A percentile compares a stretch with the other conserved stretches of the same genome.
These are phyloP conservation scores for Arthrinium puccinioides DNA, from an alignment of 2,329 filamentous ascomycete species.

Conservation along the genomic window DNA sequence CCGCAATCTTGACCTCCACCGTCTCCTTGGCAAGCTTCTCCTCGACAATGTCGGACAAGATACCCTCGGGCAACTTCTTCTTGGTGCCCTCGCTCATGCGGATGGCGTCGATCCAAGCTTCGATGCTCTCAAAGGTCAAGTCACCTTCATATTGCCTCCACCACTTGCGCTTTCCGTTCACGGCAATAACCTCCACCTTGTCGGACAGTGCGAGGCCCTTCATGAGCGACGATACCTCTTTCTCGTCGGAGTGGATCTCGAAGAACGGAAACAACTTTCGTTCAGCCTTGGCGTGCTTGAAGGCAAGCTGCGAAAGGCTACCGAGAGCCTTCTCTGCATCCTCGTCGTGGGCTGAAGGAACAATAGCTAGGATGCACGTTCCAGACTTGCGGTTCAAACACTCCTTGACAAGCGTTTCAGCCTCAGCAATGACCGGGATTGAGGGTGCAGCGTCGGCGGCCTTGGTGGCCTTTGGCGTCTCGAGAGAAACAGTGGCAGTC, in stretches of 20 bases:
- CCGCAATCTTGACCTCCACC: slow-evolving; percentile 31
- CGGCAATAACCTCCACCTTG: slow-evolving; percentile 65
- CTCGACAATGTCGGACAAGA: slow-evolving; percentile 38
- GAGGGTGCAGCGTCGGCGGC: slow-evolving; percentile 51
- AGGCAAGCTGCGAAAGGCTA: slow-evolving; percentile 64
- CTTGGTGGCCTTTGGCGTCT: slow-evolving; percentile 32
- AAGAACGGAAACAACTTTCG: slow-evolving; percentile 78
- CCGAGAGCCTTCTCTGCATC: slow-evolving; percentile 50
- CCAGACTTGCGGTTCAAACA: slow-evolving; percentile 71
- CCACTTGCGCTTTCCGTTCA: slow-evolving; percentile 84
- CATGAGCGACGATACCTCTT: slow-evolving; percentile 47
- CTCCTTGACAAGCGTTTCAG: slow-evolving; percentile 56
- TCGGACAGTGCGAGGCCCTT: slow-evolving; percentile 54
- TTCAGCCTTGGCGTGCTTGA: slow-evolving; percentile 62
- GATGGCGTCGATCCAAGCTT: slow-evolving; percentile 86
- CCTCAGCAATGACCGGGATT: slow-evolving; percentile 58
- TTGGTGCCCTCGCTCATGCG: slow-evolving; percentile 82
- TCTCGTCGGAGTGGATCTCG: slow-evolving; percentile 58
- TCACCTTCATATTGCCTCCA: slow-evolving; percentile 66
- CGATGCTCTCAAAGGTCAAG: slow-evolving; percentile 56
- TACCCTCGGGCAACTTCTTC: slow-evolving; percentile 60
- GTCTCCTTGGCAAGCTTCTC: slow-evolving; percentile 33
- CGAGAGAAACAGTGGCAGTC: slow-evolving; percentile 16
- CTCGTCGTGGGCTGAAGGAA: slow-evolving; percentile 45
- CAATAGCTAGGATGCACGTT: slow-evolving; percentile 75